These are phyloP conservation scores for Ormosia emarginata DNA, from an alignment of 306 rosid species.

Conservation along the genomic window DNA sequence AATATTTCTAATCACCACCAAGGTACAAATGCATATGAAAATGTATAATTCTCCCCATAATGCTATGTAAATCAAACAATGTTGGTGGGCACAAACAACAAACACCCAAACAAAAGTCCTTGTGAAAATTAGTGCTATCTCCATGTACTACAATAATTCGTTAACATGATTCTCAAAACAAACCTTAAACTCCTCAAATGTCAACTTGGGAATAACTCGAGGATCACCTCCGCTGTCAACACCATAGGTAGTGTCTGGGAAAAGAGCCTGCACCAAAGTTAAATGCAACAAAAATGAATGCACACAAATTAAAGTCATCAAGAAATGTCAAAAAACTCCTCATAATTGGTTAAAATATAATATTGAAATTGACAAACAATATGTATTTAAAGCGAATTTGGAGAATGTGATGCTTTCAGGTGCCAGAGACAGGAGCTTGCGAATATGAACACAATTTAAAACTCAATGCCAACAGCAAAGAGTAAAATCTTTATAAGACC, in stretches of 20 bases:
- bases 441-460: background rate
- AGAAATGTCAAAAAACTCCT: background rate
- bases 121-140: background rate
- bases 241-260: conserved; percentile 90
- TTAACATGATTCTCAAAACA: conserved; percentile 20
- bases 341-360: background rate
- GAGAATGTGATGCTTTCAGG: conserved; percentile 7
- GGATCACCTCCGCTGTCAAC: conserved; percentile 99
- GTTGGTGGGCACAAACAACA: background rate
- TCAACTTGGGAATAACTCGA: conserved; percentile 78
- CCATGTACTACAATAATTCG: background rate
- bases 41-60: background rate
- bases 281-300: conserved; percentile 21
- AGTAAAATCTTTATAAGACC: background rate
- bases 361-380: conserved; percentile 8
- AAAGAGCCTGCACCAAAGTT: conserved; percentile 69
- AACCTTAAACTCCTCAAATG: conserved; percentile 90
- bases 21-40: background rate
- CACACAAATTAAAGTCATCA: background rate
- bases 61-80: conserved; percentile 9
- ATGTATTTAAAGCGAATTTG: conserved; percentile 5
- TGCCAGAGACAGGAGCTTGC: background rate
- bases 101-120: background rate
- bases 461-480: background rate
- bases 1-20: background rate